Evolutionary conservation across 768 basidiomycete species (phyloP), one percentile per base, ranked within the genome.

Genomic region (Leccinum broughii): DNA sequence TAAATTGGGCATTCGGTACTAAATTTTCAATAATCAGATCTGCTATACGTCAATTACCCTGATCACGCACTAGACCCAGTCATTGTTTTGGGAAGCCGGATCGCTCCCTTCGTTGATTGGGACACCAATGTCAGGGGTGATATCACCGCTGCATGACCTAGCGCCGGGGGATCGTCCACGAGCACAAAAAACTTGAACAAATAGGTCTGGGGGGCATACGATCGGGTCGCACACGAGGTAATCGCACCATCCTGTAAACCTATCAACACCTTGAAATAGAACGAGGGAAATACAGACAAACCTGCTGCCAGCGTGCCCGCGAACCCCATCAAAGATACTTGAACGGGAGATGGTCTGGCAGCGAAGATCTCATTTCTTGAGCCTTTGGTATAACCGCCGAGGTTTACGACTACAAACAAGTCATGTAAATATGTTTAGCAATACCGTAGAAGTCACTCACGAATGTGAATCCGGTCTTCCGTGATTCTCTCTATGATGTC

Each of bases 351-450:
- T 15, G 80, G 78, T 26, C 82, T 74, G 1, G 77, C 79, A 14
- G 82, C 82, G 51, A 83, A 83, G 17, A 83, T 75, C 54, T 83
- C 82, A 58, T 83, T 83, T 57, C 77, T 68, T 2, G 82, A 78
- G 15, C 81, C 82, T 65, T 81, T 83, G 32, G 82, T 83, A 60
- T 83, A 83, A 10, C 82, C 82, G 5, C 77, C 79, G 2, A 80
- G 65, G 59, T 81, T 80, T 54, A 81, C 70, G 24, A 81, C 80
- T 81, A 62, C 44, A 13, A 51, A 54, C 1, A 50, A 9, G 54
- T 67, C 13, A 39, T 20, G 55, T 24, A 46, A 6, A 39, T 30
- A 7, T 11, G 20, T 52, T 35, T 17, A 3, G 28, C 6, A 53
- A 54, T 50, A 22, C 35, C 14, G 24, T 26, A 26, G 15, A 34